These are phyloP conservation scores for Styphnolobium japonicum DNA, from an alignment of 306 rosid genomes.

Conservation along the genomic window DNA sequence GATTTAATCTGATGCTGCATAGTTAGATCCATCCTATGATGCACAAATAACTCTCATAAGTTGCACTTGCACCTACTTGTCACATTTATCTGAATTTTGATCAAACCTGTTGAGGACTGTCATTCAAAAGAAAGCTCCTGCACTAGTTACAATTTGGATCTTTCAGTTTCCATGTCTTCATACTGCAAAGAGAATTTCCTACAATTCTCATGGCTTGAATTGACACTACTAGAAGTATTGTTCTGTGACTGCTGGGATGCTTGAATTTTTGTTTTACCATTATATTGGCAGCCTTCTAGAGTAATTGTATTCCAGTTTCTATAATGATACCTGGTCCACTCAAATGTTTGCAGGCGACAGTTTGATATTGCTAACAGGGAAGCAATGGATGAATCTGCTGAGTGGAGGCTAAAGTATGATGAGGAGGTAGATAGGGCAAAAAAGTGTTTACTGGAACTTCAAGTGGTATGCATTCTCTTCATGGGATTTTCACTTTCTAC, in stretches of 20 bases:
- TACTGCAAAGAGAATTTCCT: background rate
- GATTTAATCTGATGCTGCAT: background rate
- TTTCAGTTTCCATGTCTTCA: background rate
- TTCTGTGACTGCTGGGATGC: background rate
- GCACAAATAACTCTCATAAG: background rate
- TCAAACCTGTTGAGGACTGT: background rate
- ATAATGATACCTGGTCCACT: background rate
- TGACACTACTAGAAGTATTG: background rate
- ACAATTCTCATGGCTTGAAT: background rate
- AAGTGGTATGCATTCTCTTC: slow-evolving; percentile 41
- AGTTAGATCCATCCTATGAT: background rate
- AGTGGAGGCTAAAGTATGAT: slow-evolving; percentile 85
- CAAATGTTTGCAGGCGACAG: slow-evolving; percentile 47
- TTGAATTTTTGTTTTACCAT: background rate
- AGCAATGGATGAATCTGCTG: slow-evolving; percentile 95
- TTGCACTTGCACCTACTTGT: background rate
- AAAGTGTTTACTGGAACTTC: slow-evolving; percentile 58
- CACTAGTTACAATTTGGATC: background rate
- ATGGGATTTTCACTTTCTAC: background rate
- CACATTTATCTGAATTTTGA: background rate
- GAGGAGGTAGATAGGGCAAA: slow-evolving; percentile 47
- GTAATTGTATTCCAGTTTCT: background rate
- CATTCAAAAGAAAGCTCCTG: background rate
- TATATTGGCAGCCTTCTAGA: background rate
- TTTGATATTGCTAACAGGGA: slow-evolving; percentile 78